These are phyloP conservation scores for Saccharomyces eubayanus DNA, from an alignment of 805 yeast species.

Conservation along the genomic window DNA sequence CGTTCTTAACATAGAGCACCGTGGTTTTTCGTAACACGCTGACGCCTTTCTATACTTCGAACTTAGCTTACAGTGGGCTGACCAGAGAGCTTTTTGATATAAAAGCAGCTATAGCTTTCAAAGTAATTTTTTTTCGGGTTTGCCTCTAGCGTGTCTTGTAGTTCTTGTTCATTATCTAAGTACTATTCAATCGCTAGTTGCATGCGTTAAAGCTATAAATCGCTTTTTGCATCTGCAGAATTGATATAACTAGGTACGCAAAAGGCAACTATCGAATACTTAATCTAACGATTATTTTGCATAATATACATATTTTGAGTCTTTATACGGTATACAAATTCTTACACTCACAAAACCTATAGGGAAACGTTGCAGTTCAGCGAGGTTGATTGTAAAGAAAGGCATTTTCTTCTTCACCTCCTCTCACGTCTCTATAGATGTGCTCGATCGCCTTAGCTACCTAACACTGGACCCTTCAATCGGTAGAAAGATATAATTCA, in stretches of 20 bases:
- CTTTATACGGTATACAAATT: neutral
- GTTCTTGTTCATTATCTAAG: neutral
- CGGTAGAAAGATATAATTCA: slow-evolving; percentile 33
- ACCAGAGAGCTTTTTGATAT: neutral
- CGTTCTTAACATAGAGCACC: neutral
- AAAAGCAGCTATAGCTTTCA: neutral
- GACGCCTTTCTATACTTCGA: neutral
- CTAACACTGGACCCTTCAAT: neutral
- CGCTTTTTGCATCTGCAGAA: neutral
- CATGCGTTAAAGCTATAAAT: neutral
- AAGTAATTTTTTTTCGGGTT: neutral
- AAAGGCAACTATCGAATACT: neutral
- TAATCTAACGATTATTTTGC: neutral
- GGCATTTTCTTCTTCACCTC: neutral
- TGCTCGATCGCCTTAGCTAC: neutral
- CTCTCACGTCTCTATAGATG: neutral
- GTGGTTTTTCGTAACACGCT: neutral
- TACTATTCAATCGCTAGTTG: neutral
- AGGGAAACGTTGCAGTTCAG: neutral
- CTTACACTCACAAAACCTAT: neutral
- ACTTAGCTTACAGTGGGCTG: neutral
- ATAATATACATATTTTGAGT: neutral
- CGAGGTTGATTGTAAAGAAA: neutral
- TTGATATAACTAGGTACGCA: neutral
- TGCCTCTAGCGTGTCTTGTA: neutral